Evolutionary conservation across 345 rosid genomes (phyloP), one percentile per base, ranked within the genome.

Genomic region (Litchi chinensis): DNA sequence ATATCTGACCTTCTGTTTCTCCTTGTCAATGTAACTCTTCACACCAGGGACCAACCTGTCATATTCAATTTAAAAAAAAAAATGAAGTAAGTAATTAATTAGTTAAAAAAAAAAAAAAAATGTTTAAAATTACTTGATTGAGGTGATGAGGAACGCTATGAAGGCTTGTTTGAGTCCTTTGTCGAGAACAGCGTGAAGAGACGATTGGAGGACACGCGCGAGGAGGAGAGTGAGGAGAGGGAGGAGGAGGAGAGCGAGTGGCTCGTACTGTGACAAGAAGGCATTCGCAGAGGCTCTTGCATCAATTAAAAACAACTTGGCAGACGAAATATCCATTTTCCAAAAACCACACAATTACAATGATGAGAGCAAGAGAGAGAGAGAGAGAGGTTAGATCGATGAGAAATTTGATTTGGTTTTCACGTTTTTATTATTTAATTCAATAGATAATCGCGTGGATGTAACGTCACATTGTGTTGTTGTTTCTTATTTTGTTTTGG

Each of bases 1-100:
- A 57, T 44, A 76, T 70, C 86, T 70, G 40, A 96, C 99, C 98
- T 96, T 96, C 81, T 93, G 98, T 85, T 96, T 94, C 91, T 96
- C 93, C 1, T 93, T 93, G 76, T 93, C 97, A 37, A 94, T 90
- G 81, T 91, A 88, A 19, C 86, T 86, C 75, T 91, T 88, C 44
- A 93, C 98, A 12, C 94, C 92, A 50, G 99, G 99, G 64, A 94
- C 74, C 92, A 87, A 74, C 92, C 99, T 93, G 79, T 62, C 74
- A 73, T 73, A 65, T 11, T 52, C 59, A 69, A 21, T 4, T 37
- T 32, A 1, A 1, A 32, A 65, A 48, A 76, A 18, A 73, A 78
- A 8, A 39, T 5, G 10, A 43, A 12, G 64, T 19, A 32, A 37
- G 8, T 10, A 60, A 50, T 39, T 6, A 68, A 54, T 15, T 22